phyloP scores from a whole-genome alignment of 148 eudicot species.

The Camellia lanceoleosa region DNA sequence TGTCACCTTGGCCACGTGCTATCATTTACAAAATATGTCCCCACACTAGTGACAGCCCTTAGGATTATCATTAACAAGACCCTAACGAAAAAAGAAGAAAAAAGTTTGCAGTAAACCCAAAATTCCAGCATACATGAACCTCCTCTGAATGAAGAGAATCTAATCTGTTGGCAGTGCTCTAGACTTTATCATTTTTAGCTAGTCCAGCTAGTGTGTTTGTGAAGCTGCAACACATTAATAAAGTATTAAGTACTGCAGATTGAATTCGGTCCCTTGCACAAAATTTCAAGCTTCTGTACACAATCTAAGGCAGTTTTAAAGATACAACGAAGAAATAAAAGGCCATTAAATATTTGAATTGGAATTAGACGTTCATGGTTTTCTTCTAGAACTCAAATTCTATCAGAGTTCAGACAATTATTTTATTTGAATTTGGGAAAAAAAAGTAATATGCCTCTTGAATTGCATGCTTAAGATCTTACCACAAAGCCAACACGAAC shows the following conservation, averaged over 20 bases:
- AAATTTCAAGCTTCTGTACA: constrained; percentile 1
- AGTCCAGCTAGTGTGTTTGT: constrained; percentile 73
- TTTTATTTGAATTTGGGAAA: not conserved
- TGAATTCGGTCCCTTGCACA: not conserved
- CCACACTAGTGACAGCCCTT: too few relatives aligned
- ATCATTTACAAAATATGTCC: too few relatives aligned
- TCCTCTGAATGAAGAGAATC: constrained; percentile 96
- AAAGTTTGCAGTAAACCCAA: constrained; percentile 1
- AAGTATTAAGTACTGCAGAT: not conserved
- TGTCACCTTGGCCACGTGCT: too few relatives aligned
- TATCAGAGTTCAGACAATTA: not conserved
- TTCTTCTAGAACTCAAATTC: not conserved
- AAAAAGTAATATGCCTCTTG: too few relatives aligned
- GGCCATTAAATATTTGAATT: constrained; percentile 1
- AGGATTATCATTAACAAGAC: too few relatives aligned
- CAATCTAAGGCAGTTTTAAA: not conserved
- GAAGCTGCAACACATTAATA: constrained; percentile 53
- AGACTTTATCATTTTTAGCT: constrained; percentile 70
- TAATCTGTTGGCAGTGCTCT: constrained; percentile 79
- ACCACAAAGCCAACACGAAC: not conserved
- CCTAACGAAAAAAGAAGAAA: not conserved
- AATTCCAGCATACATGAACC: constrained; percentile 70
- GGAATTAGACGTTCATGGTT: not conserved
- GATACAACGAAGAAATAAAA: not conserved
- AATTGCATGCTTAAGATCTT: not conserved